Conservation (phyloP, 352 stramenopile species). For the Pythium dissimile region DNA sequence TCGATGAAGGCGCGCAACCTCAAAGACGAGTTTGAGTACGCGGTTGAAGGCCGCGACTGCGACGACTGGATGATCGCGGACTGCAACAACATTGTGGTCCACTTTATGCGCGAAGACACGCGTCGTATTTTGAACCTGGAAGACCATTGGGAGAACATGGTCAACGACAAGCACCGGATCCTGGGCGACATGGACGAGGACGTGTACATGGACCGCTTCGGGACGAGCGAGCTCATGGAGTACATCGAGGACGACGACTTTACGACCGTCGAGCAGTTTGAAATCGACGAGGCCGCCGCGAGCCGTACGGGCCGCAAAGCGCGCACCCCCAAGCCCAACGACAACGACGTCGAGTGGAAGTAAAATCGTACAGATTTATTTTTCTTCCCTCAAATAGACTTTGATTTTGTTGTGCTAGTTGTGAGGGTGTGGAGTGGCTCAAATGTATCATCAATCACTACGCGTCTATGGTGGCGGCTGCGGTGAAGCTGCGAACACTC, state of each 20-base stretch:
- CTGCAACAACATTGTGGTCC: slow-evolving; percentile 88
- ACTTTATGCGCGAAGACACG: slow-evolving; percentile 80
- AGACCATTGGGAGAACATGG: slow-evolving; percentile 84
- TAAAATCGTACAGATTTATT: too few relatives aligned
- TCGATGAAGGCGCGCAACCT: slow-evolving; percentile 72
- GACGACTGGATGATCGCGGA: slow-evolving; percentile 93
- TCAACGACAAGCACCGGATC: slow-evolving; percentile 74
- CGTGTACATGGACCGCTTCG: slow-evolving; percentile 87
- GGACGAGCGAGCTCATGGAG: slow-evolving; percentile 84
- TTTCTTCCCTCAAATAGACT: too few relatives aligned
- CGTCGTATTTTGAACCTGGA: slow-evolving; percentile 71
- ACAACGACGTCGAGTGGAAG: slow-evolving; percentile 59
- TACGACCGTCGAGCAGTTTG: slow-evolving; percentile 22
- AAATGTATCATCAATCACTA: slow-evolving; percentile 2
- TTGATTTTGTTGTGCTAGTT: background rate
- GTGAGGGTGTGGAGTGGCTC: background rate
- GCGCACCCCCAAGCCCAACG: background rate
- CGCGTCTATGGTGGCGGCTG: background rate
- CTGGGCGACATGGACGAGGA: slow-evolving; percentile 81
- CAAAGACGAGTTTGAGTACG: slow-evolving; percentile 75
- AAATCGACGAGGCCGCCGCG: background rate
- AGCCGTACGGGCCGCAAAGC: background rate
- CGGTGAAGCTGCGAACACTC: background rate
- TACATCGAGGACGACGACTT: slow-evolving; percentile 70
- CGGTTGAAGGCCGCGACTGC: slow-evolving; percentile 83